These are phyloP conservation scores for Globisporangium rhizosaccharum DNA, from an alignment of 352 stramenopile genomes.

Conservation along the genomic window DNA sequence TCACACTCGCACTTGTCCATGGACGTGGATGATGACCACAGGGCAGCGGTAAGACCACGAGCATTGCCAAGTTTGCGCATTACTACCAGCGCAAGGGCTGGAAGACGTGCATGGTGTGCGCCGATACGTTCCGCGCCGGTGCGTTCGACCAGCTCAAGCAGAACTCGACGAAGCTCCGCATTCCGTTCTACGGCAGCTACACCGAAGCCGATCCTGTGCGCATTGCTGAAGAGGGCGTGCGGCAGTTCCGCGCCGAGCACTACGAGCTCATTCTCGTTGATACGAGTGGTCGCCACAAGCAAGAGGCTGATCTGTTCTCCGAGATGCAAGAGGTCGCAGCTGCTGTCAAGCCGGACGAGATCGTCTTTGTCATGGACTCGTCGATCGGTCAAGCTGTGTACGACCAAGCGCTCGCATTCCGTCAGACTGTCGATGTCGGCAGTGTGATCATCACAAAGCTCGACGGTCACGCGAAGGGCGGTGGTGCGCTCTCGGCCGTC, in stretches of 20 bases:
- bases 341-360: constrained; percentile 94
- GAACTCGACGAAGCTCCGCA: constrained; percentile 97
- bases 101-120: constrained; percentile 99
- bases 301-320: constrained; percentile 97
- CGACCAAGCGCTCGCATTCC: constrained; percentile 96
- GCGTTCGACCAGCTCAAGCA: constrained; percentile 99
- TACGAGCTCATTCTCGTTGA: constrained; percentile 99
- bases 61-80: constrained; percentile 99
- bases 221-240: constrained; percentile 97
- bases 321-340: constrained; percentile 99
- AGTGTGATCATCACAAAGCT: constrained; percentile 99
- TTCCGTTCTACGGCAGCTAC: constrained; percentile 98
- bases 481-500: constrained; percentile 96
- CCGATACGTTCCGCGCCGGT: constrained; percentile 97
- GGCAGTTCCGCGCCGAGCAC: constrained; percentile 94
- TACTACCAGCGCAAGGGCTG: constrained; percentile 97
- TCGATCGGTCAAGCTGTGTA: constrained; percentile 98
- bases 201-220: constrained; percentile 97
- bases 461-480: constrained; percentile 98
- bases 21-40: constrained; percentile 30
- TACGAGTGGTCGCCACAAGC: constrained; percentile 97
- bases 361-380: constrained; percentile 99
- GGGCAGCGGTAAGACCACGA: constrained; percentile 98
- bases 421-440: constrained; percentile 94
- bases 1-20: background rate